Evolutionary conservation across 352 stramenopile genomes (phyloP).

Genomic region (Pythium apleroticum): DNA sequence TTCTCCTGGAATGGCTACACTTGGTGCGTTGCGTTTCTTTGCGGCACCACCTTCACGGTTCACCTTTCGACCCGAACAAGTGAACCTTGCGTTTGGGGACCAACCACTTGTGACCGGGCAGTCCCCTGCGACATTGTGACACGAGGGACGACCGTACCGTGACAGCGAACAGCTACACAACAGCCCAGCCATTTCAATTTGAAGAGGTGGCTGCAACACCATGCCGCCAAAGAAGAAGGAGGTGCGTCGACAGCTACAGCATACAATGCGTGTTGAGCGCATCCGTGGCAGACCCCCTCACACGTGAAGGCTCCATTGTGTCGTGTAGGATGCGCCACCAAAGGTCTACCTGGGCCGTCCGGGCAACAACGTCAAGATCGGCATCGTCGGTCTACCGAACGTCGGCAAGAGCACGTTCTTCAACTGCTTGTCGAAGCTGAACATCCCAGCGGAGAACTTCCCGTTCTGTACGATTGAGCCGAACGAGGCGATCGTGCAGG

Average conservation of each 20-base stretch:
- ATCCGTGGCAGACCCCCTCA: neutral
- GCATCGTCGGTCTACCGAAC: conserved; percentile 99
- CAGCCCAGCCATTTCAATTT: conserved; percentile 15
- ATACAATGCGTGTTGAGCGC: neutral
- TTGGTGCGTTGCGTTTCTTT: too few relatives aligned
- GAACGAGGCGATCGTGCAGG: conserved; percentile 96
- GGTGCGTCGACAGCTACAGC: conserved; percentile 28
- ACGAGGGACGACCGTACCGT: neutral
- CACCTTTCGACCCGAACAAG: too few relatives aligned
- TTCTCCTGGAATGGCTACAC: too few relatives aligned
- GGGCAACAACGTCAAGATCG: conserved; percentile 97
- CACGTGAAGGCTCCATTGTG: neutral
- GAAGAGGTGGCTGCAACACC: conserved; percentile 1
- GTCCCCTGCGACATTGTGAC: neutral
- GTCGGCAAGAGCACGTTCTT: conserved; percentile 99
- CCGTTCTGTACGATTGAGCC: conserved; percentile 99
- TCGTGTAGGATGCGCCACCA: conserved; percentile 30
- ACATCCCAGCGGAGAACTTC: conserved; percentile 92
- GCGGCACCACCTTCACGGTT: too few relatives aligned
- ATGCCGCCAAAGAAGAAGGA: conserved; percentile 91
- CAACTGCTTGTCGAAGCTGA: conserved; percentile 97
- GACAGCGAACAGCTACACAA: conserved; percentile 8
- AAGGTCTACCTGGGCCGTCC: conserved; percentile 82
- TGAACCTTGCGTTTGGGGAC: neutral
- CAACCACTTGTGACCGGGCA: neutral